These are phyloP conservation scores for Hippophae gyantsensis DNA, from an alignment of 306 rosid genomes.

Conservation along the genomic window DNA sequence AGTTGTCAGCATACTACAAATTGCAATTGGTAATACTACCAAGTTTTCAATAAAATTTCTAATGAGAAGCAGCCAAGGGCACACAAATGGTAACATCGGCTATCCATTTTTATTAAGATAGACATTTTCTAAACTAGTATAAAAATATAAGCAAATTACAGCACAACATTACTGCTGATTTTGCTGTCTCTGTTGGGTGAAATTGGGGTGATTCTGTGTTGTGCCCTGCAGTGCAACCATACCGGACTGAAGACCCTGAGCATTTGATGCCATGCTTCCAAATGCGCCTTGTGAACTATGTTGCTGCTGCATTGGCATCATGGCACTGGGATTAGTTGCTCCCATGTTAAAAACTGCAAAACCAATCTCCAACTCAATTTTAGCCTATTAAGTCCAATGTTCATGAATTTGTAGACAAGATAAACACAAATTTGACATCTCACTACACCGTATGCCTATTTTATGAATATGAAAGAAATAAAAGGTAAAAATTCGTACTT, in stretches of 20 bases:
- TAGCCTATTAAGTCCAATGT: conserved; percentile 8
- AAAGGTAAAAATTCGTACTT: conserved; percentile 38
- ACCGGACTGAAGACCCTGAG: conserved; percentile 70
- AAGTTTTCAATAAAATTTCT: too few relatives aligned
- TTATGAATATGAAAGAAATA: neutral
- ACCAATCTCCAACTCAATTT: conserved; percentile 14
- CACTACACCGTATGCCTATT: neutral
- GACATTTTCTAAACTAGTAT: too few relatives aligned
- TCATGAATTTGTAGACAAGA: neutral
- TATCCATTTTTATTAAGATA: too few relatives aligned
- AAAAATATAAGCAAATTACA: too few relatives aligned
- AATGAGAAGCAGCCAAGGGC: too few relatives aligned
- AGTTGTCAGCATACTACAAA: too few relatives aligned
- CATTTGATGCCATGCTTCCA: conserved; percentile 58
- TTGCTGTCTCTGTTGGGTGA: conserved; percentile 82
- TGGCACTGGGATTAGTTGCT: conserved; percentile 55
- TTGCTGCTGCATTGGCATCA: conserved; percentile 62
- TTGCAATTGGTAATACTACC: too few relatives aligned
- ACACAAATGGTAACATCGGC: too few relatives aligned
- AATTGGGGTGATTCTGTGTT: conserved; percentile 69
- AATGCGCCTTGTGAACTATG: conserved; percentile 64
- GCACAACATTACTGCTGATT: conserved; percentile 40
- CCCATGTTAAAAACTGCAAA: conserved; percentile 82
- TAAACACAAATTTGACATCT: neutral
- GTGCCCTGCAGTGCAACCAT: conserved; percentile 65